Evolutionary conservation across 495 filamentous ascomycete species (phyloP), one percentile per base, ranked within the genome.

Genomic region (Apiosordaria backusii): DNA sequence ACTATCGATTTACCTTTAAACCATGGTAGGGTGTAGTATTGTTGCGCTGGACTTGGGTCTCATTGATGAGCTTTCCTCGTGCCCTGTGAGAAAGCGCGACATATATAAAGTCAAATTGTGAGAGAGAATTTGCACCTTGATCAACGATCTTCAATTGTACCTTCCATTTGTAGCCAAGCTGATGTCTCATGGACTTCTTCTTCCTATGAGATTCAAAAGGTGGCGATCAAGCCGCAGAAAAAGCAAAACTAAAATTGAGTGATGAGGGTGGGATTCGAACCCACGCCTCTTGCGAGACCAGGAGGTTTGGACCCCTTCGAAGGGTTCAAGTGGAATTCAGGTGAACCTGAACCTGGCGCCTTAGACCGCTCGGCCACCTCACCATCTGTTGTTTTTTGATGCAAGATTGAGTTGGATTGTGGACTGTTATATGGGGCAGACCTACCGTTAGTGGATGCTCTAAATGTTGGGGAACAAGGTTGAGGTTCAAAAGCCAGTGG

Each of bases 281-380:
- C 63, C 61, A 55, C 66, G 66, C 66, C 66, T 62, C 61, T 67
- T 64, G 45, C 59, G 61, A 64, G 62, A 68, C 62, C 66, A 68
- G 66, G 62, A 67, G 22, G 25, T 19, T 1, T 24, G 6, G 35
- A 45, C 35, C 35, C 35, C 27, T 21, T 19, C 18, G 13, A 23
- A 23, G 35, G 4, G 25, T 45, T 25, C 60, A 40, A 22, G 35
- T n/a, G 19, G 5, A 61, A 68, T 64, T 68, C 66, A 68, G 66
- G 66, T 68, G 57, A 50, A 27, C 66, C 66, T 68, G 66, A 68
- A 68, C 66, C 66, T 68, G 66, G 66, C 62, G 66, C 66, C 66
- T 68, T 68, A 23, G 65, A 67, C 65, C 65, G 65, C 65, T 67
- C 65, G 65, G 65, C 65, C 65, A 67, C 61, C 65, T 67, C 63